phyloP scores from a whole-genome alignment of 345 rosid species.

The Turnera subulata region DNA sequence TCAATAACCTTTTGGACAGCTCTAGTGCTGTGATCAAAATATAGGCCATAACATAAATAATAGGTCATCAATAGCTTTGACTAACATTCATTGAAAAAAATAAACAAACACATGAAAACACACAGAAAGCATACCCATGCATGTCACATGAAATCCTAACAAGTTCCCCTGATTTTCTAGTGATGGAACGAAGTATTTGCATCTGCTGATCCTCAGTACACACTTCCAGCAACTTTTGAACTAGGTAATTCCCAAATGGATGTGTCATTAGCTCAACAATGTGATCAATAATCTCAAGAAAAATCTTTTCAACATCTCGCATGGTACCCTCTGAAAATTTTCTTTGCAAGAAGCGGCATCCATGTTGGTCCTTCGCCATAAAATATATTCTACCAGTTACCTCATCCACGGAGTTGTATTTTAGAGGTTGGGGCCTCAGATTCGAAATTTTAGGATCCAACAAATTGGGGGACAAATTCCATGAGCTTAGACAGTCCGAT shows the following conservation, averaged over 20 bases:
- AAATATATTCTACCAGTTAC: slow-evolving; percentile 48
- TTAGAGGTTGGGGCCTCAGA: slow-evolving; percentile 42
- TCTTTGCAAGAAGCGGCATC: slow-evolving; percentile 69
- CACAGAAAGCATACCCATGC: slow-evolving; percentile 55
- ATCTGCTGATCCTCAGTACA: slow-evolving; percentile 61
- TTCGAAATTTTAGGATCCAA: slow-evolving; percentile 30
- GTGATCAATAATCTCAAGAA: slow-evolving; percentile 56
- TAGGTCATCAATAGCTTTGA: neutral
- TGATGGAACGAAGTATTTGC: slow-evolving; percentile 50
- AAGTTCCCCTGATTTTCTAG: slow-evolving; percentile 55
- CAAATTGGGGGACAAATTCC: slow-evolving; percentile 28
- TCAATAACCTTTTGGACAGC: slow-evolving; percentile 80
- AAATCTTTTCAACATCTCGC: slow-evolving; percentile 59
- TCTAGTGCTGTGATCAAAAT: slow-evolving; percentile 52
- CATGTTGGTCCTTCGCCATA: slow-evolving; percentile 75
- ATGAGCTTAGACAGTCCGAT: slow-evolving; percentile 32
- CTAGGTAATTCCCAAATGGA: slow-evolving; percentile 74
- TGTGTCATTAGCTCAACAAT: slow-evolving; percentile 70
- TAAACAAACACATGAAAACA: neutral
- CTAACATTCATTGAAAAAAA: slow-evolving; percentile 5
- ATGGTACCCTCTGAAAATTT: slow-evolving; percentile 53
- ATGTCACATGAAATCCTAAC: slow-evolving; percentile 70
- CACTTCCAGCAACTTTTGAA: slow-evolving; percentile 72
- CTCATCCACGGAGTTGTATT: slow-evolving; percentile 48
- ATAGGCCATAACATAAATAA: slow-evolving; percentile 5